Evolutionary conservation across 495 filamentous ascomycete species (phyloP).

Genomic region (Thozetella sp.): DNA sequence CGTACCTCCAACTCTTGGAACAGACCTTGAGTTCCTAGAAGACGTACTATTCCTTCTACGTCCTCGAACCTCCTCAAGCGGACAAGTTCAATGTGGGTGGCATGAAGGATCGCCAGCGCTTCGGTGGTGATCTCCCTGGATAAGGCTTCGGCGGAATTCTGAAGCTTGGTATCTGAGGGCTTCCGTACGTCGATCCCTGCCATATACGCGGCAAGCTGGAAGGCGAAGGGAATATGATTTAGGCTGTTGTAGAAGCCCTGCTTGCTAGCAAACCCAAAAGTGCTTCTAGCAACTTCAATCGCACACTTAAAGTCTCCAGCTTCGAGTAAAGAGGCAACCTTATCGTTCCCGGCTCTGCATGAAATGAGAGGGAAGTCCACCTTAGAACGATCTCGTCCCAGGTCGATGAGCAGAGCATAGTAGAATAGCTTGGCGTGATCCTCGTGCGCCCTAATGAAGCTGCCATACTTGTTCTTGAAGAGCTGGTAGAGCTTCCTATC

Average conservation of each 20-base stretch:
- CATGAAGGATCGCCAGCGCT: slow-evolving; percentile 49
- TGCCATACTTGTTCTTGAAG: slow-evolving; percentile 55
- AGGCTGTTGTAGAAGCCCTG: slow-evolving; percentile 51
- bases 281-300: slow-evolving; percentile 51
- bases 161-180: slow-evolving; percentile 39
- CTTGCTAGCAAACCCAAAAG: slow-evolving; percentile 58
- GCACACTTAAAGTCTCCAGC: slow-evolving; percentile 48
- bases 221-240: slow-evolving; percentile 50
- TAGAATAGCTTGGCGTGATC: slow-evolving; percentile 47
- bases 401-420: slow-evolving; percentile 50
- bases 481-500: slow-evolving; percentile 56
- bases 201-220: slow-evolving; percentile 57
- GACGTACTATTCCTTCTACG: slow-evolving; percentile 54
- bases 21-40: slow-evolving; percentile 61
- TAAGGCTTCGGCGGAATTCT: slow-evolving; percentile 50
- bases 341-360: slow-evolving; percentile 20
- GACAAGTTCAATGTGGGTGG: slow-evolving; percentile 52
- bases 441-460: slow-evolving; percentile 29
- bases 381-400: slow-evolving; percentile 34
- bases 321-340: slow-evolving; percentile 35
- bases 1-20: slow-evolving; percentile 61
- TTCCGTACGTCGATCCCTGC: slow-evolving; percentile 47
- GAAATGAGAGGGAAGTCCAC: slow-evolving; percentile 19
- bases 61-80: slow-evolving; percentile 50
- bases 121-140: slow-evolving; percentile 55